Evolutionary conservation across 306 rosid genomes (phyloP), one percentile per base, ranked within the genome.

Genomic region (Cucurbita maxima): DNA sequence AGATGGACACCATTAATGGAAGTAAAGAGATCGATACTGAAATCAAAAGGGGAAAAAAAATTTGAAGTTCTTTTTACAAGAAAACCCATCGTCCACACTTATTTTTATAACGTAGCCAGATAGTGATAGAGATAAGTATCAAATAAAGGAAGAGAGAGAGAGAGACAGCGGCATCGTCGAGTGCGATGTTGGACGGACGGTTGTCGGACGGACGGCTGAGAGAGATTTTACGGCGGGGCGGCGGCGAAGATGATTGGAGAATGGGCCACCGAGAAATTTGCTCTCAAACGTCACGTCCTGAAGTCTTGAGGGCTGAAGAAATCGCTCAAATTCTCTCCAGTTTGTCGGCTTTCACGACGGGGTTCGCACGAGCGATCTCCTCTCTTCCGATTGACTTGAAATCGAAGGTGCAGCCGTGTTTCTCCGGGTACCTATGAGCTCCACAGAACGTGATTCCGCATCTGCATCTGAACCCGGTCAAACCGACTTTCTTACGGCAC

Each of bases 391-490:
- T 79, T 53, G 79, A 72, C 90, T 86, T 93, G 80, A 93, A 93
- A 48, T 93, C 98, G 20, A 87, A 93, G 61, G 83, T 62, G 25
- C 98, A 93, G 7, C 80, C 90, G 82, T 93, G 98, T 70, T 86
- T 87, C 87, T 93, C 98, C 20, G 96, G 96, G 79, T 90, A 90
- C 84, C 98, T 79, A 81, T 93, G 98, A 83, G 75, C 14, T 83
- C 98, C 98, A 25, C 98, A 93, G 19, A 84, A 88, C 75, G 94
- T 88, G 75, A 75, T 80, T 38, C 93, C 98, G 38, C 98, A 93
- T 81, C 78, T 82, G 59, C 98, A 93, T 82, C 75, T 81, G 74
- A 93, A 93, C 22, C 97, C 98, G 41, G 89, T 87, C 82, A 90
- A 40, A 50, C 98, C 97, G 78, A 86, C 86, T 69, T 96, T 89